phyloP scores from a whole-genome alignment of 2,329 filamentous ascomycete genomes.

The Pseudopithomyces maydicus region DNA sequence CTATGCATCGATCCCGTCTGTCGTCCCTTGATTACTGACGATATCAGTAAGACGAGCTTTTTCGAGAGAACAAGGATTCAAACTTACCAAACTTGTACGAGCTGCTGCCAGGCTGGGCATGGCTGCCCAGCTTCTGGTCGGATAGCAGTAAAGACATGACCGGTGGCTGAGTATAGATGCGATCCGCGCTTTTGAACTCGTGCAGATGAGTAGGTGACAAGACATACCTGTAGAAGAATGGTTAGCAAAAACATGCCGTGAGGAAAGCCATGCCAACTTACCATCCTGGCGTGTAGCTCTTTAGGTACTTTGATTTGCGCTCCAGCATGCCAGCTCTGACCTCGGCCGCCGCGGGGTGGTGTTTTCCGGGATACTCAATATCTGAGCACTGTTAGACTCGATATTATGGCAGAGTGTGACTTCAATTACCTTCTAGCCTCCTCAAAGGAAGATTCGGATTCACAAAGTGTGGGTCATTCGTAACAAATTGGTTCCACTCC shows the following conservation, averaged over 20 bases:
- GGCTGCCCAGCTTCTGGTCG: slow-evolving; percentile 93
- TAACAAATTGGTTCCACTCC: slow-evolving; percentile 86
- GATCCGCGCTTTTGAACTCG: slow-evolving; percentile 98
- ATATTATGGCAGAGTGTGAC: neutral
- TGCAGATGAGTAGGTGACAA: slow-evolving; percentile 95
- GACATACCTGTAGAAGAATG: slow-evolving; percentile 72
- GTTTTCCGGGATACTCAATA: slow-evolving; percentile 88
- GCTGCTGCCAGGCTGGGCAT: slow-evolving; percentile 78
- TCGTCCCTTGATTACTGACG: slow-evolving; percentile 79
- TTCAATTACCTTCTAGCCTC: slow-evolving; percentile 60
- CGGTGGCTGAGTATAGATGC: slow-evolving; percentile 77
- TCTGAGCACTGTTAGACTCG: slow-evolving; percentile 49
- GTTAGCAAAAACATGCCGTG: neutral
- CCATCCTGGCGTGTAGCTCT: slow-evolving; percentile 96
- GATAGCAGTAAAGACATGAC: slow-evolving; percentile 96
- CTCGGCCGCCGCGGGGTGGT: slow-evolving; percentile 81
- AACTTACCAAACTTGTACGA: slow-evolving; percentile 85
- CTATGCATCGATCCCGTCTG: slow-evolving; percentile 93
- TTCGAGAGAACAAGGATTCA: neutral
- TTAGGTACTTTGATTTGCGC: slow-evolving; percentile 97
- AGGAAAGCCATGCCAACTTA: slow-evolving; percentile 52
- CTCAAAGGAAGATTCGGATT: slow-evolving; percentile 82
- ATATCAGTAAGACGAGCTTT: neutral
- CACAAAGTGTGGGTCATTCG: slow-evolving; percentile 81
- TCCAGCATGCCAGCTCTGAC: slow-evolving; percentile 90